Evolutionary conservation across 441 rosid genomes (phyloP).

Genomic region (Cnidoscolus chayamansa): DNA sequence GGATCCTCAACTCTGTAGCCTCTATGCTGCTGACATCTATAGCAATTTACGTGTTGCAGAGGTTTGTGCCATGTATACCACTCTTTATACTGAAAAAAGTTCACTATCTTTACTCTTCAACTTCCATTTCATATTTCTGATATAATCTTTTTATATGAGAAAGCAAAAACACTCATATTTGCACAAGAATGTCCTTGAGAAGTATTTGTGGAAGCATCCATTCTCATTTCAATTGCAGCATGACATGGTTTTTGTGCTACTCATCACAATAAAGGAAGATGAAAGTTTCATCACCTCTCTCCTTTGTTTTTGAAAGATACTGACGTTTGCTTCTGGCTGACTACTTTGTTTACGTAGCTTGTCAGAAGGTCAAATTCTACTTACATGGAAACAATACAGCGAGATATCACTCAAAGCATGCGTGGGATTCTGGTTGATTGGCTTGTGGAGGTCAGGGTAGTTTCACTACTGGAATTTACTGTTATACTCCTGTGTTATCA

Average conservation of each 20-base stretch:
- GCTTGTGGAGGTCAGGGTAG: slow-evolving; percentile 77
- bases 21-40: slow-evolving; percentile 62
- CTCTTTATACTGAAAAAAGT: neutral
- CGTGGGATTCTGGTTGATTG: slow-evolving; percentile 78
- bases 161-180: neutral
- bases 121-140: neutral
- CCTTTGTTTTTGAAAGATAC: neutral
- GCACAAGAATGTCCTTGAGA: neutral
- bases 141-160: neutral
- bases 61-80: slow-evolving; percentile 39
- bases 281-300: neutral
- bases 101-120: neutral
- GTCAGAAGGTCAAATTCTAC: slow-evolving; percentile 51
- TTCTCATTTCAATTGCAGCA: slow-evolving; percentile 4
- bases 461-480: slow-evolving; percentile 13
- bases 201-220: neutral
- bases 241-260: slow-evolving; percentile 7
- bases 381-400: slow-evolving; percentile 73
- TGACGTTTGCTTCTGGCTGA: slow-evolving; percentile 17
- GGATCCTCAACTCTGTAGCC: slow-evolving; percentile 64
- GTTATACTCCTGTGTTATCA: neutral
- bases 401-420: slow-evolving; percentile 70
- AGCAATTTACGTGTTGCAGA: slow-evolving; percentile 61
- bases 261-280: neutral
- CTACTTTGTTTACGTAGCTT: slow-evolving; percentile 47